Conservation (phyloP, 2,329 filamentous ascomycete genomes). For the Trichoderma koningii region DNA sequence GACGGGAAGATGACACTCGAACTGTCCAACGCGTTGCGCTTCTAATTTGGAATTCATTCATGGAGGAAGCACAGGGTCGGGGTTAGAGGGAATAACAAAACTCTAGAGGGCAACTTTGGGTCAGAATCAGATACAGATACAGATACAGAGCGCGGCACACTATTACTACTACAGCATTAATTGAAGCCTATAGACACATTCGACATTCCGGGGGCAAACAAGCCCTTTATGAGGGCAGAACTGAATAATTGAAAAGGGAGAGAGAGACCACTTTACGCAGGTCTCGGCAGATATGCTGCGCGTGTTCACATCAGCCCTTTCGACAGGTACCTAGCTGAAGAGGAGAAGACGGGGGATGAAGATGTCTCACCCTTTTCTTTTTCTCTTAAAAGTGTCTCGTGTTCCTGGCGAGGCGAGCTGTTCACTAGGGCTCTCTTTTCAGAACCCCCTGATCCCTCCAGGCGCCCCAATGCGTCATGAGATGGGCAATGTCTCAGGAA, state of each 20-base stretch:
- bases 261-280: not conserved
- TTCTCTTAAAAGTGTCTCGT: too few relatives aligned
- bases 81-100: not conserved
- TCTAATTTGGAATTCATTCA: constrained; percentile 12
- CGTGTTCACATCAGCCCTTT: constrained; percentile 14
- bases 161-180: not conserved
- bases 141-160: not conserved
- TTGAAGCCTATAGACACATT: not conserved
- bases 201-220: not conserved
- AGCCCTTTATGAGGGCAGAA: not conserved
- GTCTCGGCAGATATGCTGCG: not conserved
- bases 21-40: constrained; percentile 61
- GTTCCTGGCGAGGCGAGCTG: not conserved
- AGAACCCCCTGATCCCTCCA: not conserved
- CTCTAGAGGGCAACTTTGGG: not conserved
- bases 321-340: not conserved
- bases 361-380: not conserved
- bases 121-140: not conserved
- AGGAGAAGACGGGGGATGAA: not conserved
- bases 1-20: constrained; percentile 66
- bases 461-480: not conserved
- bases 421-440: not conserved
- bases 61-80: not conserved
- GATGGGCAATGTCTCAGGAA: constrained; percentile 10
- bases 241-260: not conserved